Conservation (phyloP, 225 moss, liverwort and hornwort genomes). For the Neckera pumila region DNA sequence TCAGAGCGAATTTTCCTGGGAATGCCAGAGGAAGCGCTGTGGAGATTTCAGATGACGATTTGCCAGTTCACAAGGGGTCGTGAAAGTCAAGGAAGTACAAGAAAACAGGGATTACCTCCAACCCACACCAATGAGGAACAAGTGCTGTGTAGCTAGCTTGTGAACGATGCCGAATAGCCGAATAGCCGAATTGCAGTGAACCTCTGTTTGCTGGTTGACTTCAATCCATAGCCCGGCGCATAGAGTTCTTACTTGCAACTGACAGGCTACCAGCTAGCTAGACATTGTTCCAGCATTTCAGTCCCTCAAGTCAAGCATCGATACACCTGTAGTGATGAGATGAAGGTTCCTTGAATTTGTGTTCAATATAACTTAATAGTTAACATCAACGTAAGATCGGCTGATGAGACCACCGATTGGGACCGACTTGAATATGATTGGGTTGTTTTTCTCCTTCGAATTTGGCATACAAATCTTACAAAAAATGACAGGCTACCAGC, state of each 20-base stretch:
- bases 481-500: too few relatives aligned
- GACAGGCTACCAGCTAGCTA: background rate
- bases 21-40: background rate
- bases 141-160: background rate
- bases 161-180: background rate
- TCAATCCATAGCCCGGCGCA: background rate
- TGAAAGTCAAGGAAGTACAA: background rate
- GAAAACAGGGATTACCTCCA: background rate
- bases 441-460: background rate
- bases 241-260: too few relatives aligned
- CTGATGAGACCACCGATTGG: background rate
- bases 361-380: background rate
- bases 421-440: background rate
- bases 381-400: background rate
- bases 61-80: background rate
- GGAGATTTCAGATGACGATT: too few relatives aligned
- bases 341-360: background rate
- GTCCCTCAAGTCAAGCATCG: background rate
- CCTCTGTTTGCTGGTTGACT: background rate
- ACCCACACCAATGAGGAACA: background rate
- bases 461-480: background rate
- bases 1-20: background rate
- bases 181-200: background rate
- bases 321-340: background rate
- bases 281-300: background rate